Evolutionary conservation across 2,329 filamentous ascomycete genomes (phyloP), one percentile per base, ranked within the genome.

Genomic region (Tolypocladium guangdongense): DNA sequence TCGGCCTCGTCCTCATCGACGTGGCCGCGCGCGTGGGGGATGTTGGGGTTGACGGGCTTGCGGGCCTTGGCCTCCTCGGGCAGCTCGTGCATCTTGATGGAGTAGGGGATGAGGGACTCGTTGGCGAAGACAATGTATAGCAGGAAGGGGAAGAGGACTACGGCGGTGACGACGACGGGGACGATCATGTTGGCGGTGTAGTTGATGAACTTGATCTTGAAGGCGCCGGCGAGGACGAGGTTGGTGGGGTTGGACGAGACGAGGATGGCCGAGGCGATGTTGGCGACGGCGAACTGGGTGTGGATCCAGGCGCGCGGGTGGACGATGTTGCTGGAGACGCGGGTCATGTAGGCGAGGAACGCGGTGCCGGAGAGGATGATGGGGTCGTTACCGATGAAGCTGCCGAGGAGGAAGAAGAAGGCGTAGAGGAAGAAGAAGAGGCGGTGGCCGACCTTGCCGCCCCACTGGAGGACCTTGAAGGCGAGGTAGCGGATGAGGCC

Each of bases 151-250:
- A 87, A 88, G 3, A 89, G 67, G 0, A 87, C 68, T 18, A 88
- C 73, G 2, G 78, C 84, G 0, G 86, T 89, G n/a, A 78, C 71
- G 24, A 87, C 68, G 1, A 87, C 83, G 0, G 86, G 86, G 0
- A 89, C 83, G 20, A 89, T 84, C 77, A 89, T 86, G 62, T 89
- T 87, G n/a, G 83, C 85, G 0, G 85, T 88, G 62, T 89, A 89
- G 41, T 80, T 74, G 62, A 89, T 80, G 65, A 89, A 89, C 50
- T 78, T 84, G 70, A 89, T 84, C 4, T 78, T 62, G 62, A 89
- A 89, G 2, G 86, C 86, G 4, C 86, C 85, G 0, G 86, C 84
- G 0, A 89, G 75, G 0, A 89, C 86, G 8, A 89, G 76, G 53
- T 90, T 90, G 2, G 87, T 89, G 0, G 87, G 87, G 55, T 90